Base-by-base conservation (phyloP, 164 flowering plant genomes). In the Nymphaea thermarum region DNA sequence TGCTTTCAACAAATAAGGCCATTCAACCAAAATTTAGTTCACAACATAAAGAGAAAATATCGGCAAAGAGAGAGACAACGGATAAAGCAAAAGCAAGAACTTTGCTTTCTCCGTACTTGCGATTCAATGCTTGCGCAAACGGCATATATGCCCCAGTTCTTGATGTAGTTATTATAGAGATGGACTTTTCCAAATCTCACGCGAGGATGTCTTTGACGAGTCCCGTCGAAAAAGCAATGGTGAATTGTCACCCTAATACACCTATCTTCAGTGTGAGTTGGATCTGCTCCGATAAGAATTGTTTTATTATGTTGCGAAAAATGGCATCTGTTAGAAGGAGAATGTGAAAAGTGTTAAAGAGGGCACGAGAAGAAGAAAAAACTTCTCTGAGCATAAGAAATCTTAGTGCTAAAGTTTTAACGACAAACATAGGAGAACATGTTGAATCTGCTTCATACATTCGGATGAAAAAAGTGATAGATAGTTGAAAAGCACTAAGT, bases 61-160 rank as follows among this genome's bases (percentile, higher is more conserved):
- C 14, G 18, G 17, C 44, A 25, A 25, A 25, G 36, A 1, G 36
- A 25, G 36, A 25, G 36, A 25, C 36, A 25, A 25, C 36, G 1
- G 36, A 25, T 25, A 25, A 25, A 25, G 36, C 36, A 25, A 25
- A 25, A 25, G 36, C 36, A 25, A 25, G 36, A 1, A 25, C 36
- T 25, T 25, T 25, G 36, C 36, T 25, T 25, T 25, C 36, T 25
- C 6, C 36, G 8, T 41, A 91, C 98, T 88, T 88, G 88, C 25
- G 96, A 80, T 71, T 92, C 96, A 15, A 92, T 96, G 68, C 98
- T 90, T 43, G 90, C 88, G 79, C 96, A 88, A 65, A 88, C 87
- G 75, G 96, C 98, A 81, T 89, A 87, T 25, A 91, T 82, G 42
- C 89, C 87, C 98, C 98, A 92, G 78, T 84, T 71, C 76, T 88